Conservation (phyloP, 1,139 yeast genomes). For the Diutina neorugosa region DNA sequence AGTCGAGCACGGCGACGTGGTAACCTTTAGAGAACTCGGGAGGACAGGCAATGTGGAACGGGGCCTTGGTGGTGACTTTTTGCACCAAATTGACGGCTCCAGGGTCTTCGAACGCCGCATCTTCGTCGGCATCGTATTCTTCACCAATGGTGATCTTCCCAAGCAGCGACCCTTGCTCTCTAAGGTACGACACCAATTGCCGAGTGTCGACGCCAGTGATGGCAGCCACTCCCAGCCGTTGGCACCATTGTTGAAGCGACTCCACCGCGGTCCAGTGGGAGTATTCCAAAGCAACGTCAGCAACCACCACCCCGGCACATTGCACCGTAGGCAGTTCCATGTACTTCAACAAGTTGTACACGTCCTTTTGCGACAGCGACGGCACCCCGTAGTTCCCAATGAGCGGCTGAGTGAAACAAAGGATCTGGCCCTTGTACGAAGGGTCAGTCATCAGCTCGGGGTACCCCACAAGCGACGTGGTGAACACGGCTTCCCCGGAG, state of each 20-base stretch:
- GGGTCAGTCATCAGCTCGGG: constrained; percentile 99
- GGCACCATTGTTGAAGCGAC: constrained; percentile 89
- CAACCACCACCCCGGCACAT: constrained; percentile 92
- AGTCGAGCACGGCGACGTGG: constrained; percentile 88
- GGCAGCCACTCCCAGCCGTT: constrained; percentile 93
- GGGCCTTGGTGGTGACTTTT: constrained; percentile 89
- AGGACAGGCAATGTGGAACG: constrained; percentile 74
- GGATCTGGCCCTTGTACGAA: constrained; percentile 88
- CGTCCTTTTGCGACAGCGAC: constrained; percentile 65
- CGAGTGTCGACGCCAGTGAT: constrained; percentile 96
- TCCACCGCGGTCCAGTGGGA: constrained; percentile 99
- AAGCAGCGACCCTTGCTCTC: constrained; percentile 91
- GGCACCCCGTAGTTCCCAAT: constrained; percentile 99
- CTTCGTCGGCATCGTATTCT: constrained; percentile 83
- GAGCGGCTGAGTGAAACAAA: constrained; percentile 92
- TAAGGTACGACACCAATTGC: constrained; percentile 78
- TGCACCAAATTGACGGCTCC: constrained; percentile 82
- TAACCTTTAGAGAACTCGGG: constrained; percentile 41
- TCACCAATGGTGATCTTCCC: constrained; percentile 87
- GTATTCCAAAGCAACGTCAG: constrained; percentile 88
- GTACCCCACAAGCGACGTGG: constrained; percentile 94
- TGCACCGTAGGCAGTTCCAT: constrained; percentile 87
- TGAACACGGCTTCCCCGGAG: constrained; percentile 95
- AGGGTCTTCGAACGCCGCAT: constrained; percentile 89
- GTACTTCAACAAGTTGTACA: constrained; percentile 73